phyloP scores from a whole-genome alignment of 306 rosid species.

The Cicer arietinum region DNA sequence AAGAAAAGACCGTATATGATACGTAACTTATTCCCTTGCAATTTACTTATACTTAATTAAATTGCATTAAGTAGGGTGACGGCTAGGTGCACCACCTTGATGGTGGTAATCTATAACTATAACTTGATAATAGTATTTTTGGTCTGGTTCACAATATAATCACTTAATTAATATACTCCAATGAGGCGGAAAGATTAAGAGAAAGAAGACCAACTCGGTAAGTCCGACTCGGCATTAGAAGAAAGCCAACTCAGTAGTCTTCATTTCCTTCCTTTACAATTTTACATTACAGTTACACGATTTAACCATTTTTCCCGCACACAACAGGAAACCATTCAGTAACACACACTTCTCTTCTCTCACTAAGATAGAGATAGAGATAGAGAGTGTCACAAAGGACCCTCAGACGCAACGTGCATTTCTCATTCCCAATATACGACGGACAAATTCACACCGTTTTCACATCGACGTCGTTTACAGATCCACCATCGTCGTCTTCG shows the following conservation, averaged over 20 bases:
- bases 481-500: conserved; percentile 25
- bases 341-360: conserved; percentile 43
- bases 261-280: conserved; percentile 43
- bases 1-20: not conserved
- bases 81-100: too few species aligned
- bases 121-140: too few species aligned
- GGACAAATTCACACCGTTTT: conserved; percentile 13
- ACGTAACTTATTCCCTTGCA: not conserved
- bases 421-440: conserved; percentile 19
- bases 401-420: conserved; percentile 33
- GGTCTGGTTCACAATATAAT: too few species aligned
- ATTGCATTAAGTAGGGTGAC: too few species aligned
- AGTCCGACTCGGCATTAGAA: conserved; percentile 45
- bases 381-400: conserved; percentile 1
- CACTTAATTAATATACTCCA: not conserved
- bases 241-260: conserved; percentile 34
- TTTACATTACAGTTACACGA: conserved; percentile 42
- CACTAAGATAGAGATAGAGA: conserved; percentile 24
- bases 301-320: conserved; percentile 51
- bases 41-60: too few species aligned
- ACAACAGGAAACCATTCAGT: conserved; percentile 27
- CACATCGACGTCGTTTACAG: conserved; percentile 19
- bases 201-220: conserved; percentile 33
- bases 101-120: too few species aligned
- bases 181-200: conserved; percentile 45